These are phyloP conservation scores for Leucaena leucocephala DNA, from an alignment of 306 rosid genomes.

Conservation along the genomic window DNA sequence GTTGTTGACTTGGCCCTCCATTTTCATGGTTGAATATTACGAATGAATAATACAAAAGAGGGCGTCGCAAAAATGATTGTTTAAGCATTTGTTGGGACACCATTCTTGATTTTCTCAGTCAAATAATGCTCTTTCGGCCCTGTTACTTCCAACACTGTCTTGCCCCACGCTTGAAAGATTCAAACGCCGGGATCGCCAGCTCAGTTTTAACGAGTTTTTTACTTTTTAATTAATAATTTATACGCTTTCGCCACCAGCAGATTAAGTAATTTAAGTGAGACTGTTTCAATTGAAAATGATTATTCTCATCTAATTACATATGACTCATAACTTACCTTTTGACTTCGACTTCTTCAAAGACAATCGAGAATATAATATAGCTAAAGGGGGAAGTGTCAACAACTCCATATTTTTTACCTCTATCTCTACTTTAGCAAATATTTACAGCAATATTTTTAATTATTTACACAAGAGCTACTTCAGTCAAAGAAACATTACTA, in stretches of 20 bases:
- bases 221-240: neutral
- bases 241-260: neutral
- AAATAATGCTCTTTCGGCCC: conserved; percentile 1
- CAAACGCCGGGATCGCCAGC: no score
- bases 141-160: neutral
- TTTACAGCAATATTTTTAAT: no score
- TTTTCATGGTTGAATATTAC: conserved; percentile 15
- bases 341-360: neutral
- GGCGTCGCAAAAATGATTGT: neutral
- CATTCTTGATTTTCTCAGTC: conserved; percentile 41
- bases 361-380: neutral
- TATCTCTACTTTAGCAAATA: neutral
- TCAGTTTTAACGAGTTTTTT: neutral
- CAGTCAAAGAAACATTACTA: neutral
- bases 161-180: conserved; percentile 23
- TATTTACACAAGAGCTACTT: neutral
- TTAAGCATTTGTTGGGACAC: conserved; percentile 24
- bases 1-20: conserved; percentile 35
- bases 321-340: neutral
- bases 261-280: neutral
- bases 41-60: neutral
- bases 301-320: no score
- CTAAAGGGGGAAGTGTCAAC: neutral
- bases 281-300: neutral
- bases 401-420: no score